These are phyloP conservation scores for Lithocarpus polystachyus DNA, from an alignment of 306 rosid species.

Conservation along the genomic window DNA sequence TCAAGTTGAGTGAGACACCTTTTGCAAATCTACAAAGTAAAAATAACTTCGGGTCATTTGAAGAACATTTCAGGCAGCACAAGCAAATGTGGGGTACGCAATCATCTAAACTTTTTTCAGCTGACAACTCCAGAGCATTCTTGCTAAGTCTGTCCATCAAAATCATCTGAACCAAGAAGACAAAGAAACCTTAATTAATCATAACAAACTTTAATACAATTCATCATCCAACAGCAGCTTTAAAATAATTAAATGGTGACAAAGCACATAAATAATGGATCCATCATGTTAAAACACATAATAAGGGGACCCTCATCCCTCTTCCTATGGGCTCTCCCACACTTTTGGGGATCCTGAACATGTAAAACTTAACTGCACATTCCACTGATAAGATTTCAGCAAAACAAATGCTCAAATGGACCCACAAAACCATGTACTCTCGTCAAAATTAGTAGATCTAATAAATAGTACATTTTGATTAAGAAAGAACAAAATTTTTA, in stretches of 20 bases:
- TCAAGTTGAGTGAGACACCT: constrained; percentile 62
- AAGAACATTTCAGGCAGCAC: constrained; percentile 14
- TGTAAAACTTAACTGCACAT: not conserved
- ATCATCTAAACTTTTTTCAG: constrained; percentile 43
- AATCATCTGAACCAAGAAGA: constrained; percentile 49
- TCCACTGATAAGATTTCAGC: not conserved
- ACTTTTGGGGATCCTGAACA: not conserved
- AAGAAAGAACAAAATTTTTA: too few species aligned
- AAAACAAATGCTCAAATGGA: not conserved
- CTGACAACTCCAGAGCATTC: constrained; percentile 75
- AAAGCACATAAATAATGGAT: too few species aligned
- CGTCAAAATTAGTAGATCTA: not conserved
- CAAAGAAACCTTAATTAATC: too few species aligned
- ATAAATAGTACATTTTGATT: not conserved
- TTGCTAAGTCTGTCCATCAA: constrained; percentile 85
- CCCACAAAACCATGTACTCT: not conserved
- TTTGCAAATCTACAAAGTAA: constrained; percentile 54
- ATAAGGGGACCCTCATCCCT: not conserved
- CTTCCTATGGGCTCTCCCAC: not conserved
- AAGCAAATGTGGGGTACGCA: constrained; percentile 44
- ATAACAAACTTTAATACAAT: too few species aligned
- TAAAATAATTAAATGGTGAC: too few species aligned
- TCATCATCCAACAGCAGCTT: too few species aligned
- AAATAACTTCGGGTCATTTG: not conserved
- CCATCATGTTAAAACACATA: not conserved